Conservation (phyloP, 2,329 filamentous ascomycete species). For the Helotiales sp. region DNA sequence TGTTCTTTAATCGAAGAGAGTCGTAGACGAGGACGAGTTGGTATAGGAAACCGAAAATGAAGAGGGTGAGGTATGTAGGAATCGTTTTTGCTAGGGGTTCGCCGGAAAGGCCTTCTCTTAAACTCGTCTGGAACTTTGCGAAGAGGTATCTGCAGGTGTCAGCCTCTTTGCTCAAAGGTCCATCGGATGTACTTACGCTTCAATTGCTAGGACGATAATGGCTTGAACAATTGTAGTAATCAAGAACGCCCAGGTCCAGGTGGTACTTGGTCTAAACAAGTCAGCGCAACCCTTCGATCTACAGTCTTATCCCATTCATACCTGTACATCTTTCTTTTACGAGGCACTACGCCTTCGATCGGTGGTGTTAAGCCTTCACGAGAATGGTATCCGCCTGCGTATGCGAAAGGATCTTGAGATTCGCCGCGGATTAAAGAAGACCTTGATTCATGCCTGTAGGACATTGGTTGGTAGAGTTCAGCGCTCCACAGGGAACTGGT, state of each 20-base stretch:
- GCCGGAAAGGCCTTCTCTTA: constrained; percentile 55
- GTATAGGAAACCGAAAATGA: constrained; percentile 97
- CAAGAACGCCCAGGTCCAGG: constrained; percentile 90
- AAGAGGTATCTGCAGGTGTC: constrained; percentile 73
- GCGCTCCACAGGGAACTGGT: constrained; percentile 38
- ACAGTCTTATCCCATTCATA: constrained; percentile 17
- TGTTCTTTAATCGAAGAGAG: constrained; percentile 92
- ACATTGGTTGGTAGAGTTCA: constrained; percentile 50
- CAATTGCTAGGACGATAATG: constrained; percentile 78
- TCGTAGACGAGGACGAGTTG: constrained; percentile 90
- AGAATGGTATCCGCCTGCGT: constrained; percentile 42
- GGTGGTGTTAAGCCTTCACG: constrained; percentile 40
- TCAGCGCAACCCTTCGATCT: constrained; percentile 2
- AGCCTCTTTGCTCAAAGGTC: background rate
- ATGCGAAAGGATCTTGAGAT: constrained; percentile 40
- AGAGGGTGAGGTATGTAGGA: constrained; percentile 92
- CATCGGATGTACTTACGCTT: constrained; percentile 68
- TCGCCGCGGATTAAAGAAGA: constrained; percentile 52
- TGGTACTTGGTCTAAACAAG: constrained; percentile 64
- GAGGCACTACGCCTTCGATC: constrained; percentile 37
- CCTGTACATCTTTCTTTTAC: constrained; percentile 66
- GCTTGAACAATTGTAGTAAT: constrained; percentile 76
- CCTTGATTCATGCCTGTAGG: constrained; percentile 52
- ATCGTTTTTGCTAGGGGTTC: constrained; percentile 71
- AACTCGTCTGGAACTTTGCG: constrained; percentile 75